These are phyloP conservation scores for Penicillium roqueforti DNA, from an alignment of 495 filamentous ascomycete species.

Conservation along the genomic window DNA sequence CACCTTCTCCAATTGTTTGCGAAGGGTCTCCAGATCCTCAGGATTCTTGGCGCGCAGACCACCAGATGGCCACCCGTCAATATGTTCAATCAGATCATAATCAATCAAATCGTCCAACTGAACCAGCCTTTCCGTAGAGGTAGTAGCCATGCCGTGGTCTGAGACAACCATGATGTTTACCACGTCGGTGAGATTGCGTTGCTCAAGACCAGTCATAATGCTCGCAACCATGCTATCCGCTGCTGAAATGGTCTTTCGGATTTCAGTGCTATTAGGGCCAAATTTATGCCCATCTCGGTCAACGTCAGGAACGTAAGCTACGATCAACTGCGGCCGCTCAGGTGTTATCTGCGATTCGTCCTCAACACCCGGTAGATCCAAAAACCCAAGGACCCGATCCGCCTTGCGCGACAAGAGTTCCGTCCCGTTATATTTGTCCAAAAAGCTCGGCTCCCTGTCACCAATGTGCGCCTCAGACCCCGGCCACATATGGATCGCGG, in stretches of 20 bases:
- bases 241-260: conserved; percentile 62
- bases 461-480: conserved; percentile 78
- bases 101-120: conserved; percentile 92
- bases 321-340: conserved; percentile 78
- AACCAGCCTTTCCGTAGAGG: conserved; percentile 72
- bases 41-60: conserved; percentile 73
- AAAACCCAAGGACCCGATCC: conserved; percentile 66
- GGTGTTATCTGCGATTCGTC: conserved; percentile 31
- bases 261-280: conserved; percentile 92
- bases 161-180: conserved; percentile 98
- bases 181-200: conserved; percentile 78
- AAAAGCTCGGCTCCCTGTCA: conserved; percentile 61
- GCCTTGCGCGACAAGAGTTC: conserved; percentile 73
- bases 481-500: conserved; percentile 97
- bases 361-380: conserved; percentile 74
- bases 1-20: conserved; percentile 33
- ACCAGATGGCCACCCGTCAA: conserved; percentile 91
- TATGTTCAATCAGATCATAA: conserved; percentile 66
- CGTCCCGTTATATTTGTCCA: conserved; percentile 79
- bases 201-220: conserved; percentile 71
- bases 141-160: conserved; percentile 97
- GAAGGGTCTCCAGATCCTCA: conserved; percentile 48
- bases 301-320: conserved; percentile 90
- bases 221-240: conserved; percentile 76
- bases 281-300: conserved; percentile 81